Percentiles rank a stretch among this genome's conserved stretches.
These are phyloP conservation scores for Malassezia caprae DNA, from an alignment of 1,284 basidiomycete genomes.

Conservation along the genomic window DNA sequence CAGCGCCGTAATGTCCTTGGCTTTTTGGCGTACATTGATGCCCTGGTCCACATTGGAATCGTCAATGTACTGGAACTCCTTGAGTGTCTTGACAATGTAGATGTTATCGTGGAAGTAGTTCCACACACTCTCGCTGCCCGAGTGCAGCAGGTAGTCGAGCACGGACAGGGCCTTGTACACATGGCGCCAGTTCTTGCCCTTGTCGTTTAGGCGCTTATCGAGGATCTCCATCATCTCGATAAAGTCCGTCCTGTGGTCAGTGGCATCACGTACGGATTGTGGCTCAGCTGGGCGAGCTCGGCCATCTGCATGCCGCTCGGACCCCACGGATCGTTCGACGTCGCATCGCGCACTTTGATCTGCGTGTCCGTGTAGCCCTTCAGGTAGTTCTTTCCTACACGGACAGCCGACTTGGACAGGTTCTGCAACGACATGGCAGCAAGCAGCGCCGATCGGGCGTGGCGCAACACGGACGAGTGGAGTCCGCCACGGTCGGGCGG, in stretches of 20 bases:
- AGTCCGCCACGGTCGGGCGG: neutral
- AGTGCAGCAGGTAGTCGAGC: conserved; percentile 90
- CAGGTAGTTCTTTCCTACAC: conserved; percentile 47
- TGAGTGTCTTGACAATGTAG: conserved; percentile 96
- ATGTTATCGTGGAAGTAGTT: conserved; percentile 95
- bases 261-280: conserved; percentile 70
- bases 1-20: conserved; percentile 95
- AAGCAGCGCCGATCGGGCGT: neutral
- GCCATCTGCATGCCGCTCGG: conserved; percentile 94
- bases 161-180: conserved; percentile 98
- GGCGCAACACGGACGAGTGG: neutral
- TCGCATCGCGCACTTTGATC: conserved; percentile 91
- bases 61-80: conserved; percentile 95
- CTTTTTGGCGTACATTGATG: conserved; percentile 92
- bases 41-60: conserved; percentile 95
- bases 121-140: conserved; percentile 94
- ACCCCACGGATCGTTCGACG: conserved; percentile 99
- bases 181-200: conserved; percentile 99
- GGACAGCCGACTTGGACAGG: conserved; percentile 42
- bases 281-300: conserved; percentile 92
- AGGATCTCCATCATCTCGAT: conserved; percentile 99
- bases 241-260: conserved; percentile 68
- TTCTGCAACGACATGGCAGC: conserved; percentile 41
- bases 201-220: conserved; percentile 96
- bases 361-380: conserved; percentile 55